phyloP scores from a whole-genome alignment of 2,329 filamentous ascomycete species.

The Cercospora beticola region DNA sequence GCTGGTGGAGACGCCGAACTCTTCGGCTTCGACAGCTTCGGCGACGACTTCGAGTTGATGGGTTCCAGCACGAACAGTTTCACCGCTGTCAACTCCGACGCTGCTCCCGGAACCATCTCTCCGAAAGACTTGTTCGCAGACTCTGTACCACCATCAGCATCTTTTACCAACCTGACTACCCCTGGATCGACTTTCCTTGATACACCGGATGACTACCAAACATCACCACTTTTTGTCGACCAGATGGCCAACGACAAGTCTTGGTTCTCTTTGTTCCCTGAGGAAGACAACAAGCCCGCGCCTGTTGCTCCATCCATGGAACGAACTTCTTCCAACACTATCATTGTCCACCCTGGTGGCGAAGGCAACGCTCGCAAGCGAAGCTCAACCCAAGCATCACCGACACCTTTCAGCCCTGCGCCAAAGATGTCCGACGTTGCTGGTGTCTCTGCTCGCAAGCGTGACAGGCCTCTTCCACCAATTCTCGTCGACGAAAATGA shows the following conservation, averaged over 20 bases:
- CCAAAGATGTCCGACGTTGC: conserved; percentile 66
- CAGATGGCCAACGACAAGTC: conserved; percentile 56
- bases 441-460: conserved; percentile 70
- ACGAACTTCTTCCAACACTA: conserved; percentile 41
- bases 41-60: conserved; percentile 31
- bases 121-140: conserved; percentile 76
- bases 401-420: conserved; percentile 39
- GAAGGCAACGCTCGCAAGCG: conserved; percentile 37
- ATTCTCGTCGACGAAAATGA: conserved; percentile 76
- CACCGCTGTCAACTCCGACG: conserved; percentile 45
- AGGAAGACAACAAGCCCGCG: conserved; percentile 39
- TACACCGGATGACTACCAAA: conserved; percentile 74
- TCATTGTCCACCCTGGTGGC: conserved; percentile 42
- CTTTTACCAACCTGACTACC: conserved; percentile 81
- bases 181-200: conserved; percentile 72
- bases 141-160: conserved; percentile 77
- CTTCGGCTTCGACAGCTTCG: conserved; percentile 31
- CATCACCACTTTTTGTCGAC: conserved; percentile 71
- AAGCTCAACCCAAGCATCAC: conserved; percentile 37
- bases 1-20: conserved; percentile 32
- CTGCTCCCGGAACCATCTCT: conserved; percentile 65
- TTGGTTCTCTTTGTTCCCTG: conserved; percentile 75
- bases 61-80: conserved; percentile 40
- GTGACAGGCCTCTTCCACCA: conserved; percentile 76
- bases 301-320: conserved; percentile 40